Evolutionary conservation across 179 eudicot genomes (phyloP), one percentile per base, ranked within the genome.

Genomic region (Camellia oleifera): DNA sequence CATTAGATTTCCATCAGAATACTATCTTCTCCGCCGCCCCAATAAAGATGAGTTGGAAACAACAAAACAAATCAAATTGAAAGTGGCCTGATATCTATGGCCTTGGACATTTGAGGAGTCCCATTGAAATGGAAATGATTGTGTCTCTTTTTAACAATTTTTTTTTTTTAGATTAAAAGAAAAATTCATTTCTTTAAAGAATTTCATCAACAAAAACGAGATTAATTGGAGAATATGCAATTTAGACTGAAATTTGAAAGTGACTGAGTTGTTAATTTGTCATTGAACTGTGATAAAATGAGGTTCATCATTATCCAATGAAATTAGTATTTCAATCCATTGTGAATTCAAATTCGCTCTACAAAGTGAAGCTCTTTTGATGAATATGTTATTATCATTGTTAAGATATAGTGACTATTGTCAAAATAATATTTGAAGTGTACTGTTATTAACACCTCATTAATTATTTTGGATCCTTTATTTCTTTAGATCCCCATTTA

Each of bases 1-100:
- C 20, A 3, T 46, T 45, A 70, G 74, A 70, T 70, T 70, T 70
- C 54, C 74, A 70, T 46, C 56, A 70, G 48, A n/a, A 50, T 26
- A 46, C 6, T 45, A 70, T 70, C 5, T 48, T 56, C 48, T 48
- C 20, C 32, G 26, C 14, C 57, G 8, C 57, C 17, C 50, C 26
- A 45, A 44, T 15, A 53, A 69, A 69, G 73, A 17, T 68, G 72
- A 42, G 45, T 65, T 9, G 69, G 18, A 15, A 44, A 40, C 3
- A 68, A 15, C 15, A 40, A 68, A 4, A 45, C 48, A 45, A 69
- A 69, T 45, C 73, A 69, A 69, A 69, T 45, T 17, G 54, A 17
- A 69, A 45, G 26, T 8, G 26, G 23, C 18, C 45, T 8, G 50
- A 42, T 42, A 68, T 68, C 14, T 65, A 26, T 26, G 32, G 69